Percentiles rank a stretch among this genome's conserved stretches.
Evolutionary conservation across 2,329 filamentous ascomycete species (phyloP).

Genomic region (Aschersonia sp.): DNA sequence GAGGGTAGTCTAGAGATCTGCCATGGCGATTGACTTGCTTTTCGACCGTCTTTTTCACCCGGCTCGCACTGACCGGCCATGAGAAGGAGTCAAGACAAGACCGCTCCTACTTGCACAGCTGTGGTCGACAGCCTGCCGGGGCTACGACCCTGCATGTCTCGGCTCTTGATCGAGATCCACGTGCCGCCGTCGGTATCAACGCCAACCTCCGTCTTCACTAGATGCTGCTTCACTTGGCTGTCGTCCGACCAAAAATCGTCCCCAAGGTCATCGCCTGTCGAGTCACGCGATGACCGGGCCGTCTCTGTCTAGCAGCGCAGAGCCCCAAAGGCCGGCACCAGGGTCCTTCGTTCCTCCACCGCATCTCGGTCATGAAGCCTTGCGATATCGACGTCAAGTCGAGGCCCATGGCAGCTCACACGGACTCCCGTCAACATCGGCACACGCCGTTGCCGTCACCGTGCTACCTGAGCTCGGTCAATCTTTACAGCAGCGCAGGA

Average conservation of each 20-base stretch:
- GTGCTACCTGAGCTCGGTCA: background rate
- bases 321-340: constrained; percentile 10
- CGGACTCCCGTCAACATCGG: no score
- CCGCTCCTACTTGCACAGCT: no score
- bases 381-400: background rate
- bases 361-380: background rate
- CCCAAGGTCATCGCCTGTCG: background rate
- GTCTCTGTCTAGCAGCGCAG: constrained; percentile 17
- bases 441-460: no score
- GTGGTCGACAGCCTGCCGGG: no score
- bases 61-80: no score
- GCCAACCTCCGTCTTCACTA: background rate
- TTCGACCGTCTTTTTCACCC: no score
- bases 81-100: no score
- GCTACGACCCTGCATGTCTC: no score
- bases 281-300: constrained; percentile 14
- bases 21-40: no score
- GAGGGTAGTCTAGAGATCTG: no score
- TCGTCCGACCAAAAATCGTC: background rate
- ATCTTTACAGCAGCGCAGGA: background rate
- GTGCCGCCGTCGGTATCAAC: no score
- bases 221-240: background rate
- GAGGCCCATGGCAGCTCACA: background rate
- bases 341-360: background rate
- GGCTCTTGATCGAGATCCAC: no score